These are phyloP conservation scores for Naganishia kalamii DNA, from an alignment of 768 basidiomycete genomes.

Conservation along the genomic window DNA sequence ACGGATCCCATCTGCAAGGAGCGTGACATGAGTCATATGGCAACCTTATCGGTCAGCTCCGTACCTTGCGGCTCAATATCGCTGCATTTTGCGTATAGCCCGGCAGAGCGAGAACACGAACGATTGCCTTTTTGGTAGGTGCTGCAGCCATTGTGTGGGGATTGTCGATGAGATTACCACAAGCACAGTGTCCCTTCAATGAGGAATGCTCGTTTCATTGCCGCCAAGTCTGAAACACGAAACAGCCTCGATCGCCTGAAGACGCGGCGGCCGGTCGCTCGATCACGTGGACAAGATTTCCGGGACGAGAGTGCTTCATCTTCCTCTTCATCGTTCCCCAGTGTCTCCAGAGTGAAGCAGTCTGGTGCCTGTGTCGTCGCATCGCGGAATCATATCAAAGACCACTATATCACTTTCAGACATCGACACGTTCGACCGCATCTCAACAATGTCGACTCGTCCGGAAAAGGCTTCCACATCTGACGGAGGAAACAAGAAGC, in stretches of 20 bases:
- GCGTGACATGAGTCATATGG: not conserved
- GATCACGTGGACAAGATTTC: constrained; percentile 15
- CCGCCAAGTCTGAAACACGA: no score
- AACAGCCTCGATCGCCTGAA: no score
- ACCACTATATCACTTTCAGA: not conserved
- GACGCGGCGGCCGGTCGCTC: not conserved
- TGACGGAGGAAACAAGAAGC: constrained; percentile 12
- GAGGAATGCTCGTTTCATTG: not conserved
- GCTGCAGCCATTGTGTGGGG: not conserved
- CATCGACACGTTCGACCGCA: not conserved
- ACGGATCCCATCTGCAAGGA: constrained; percentile 36
- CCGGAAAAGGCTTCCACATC: constrained; percentile 5
- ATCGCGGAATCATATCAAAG: not conserved
- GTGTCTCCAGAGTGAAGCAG: not conserved
- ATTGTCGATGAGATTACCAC: not conserved
- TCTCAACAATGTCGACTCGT: not conserved
- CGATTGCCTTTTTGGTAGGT: constrained; percentile 10
- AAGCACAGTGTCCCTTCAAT: no score
- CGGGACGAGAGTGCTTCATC: no score
- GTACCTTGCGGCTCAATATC: constrained; percentile 41
- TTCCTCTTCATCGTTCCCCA: no score
- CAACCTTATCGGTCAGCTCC: not conserved
- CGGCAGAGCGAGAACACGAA: constrained; percentile 38
- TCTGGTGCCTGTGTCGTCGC: not conserved
- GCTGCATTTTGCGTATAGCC: constrained; percentile 44